Evolutionary conservation across 2,329 filamentous ascomycete species (phyloP).

Genomic region (Aspergillus fischeri): DNA sequence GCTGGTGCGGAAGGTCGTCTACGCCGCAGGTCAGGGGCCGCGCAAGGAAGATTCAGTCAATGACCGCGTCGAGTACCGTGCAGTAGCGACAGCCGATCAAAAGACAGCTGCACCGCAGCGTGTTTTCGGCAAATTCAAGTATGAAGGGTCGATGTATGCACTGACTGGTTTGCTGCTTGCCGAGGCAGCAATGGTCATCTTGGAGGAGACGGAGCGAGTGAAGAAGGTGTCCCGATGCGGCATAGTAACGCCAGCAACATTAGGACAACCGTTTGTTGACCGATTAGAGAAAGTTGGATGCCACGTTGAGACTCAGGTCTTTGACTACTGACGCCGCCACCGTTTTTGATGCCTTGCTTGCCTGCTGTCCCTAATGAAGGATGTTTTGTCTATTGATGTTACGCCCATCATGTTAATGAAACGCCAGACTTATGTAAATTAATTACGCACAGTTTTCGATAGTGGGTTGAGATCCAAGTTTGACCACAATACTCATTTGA

Average conservation of each 20-base stretch:
- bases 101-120: constrained; percentile 31
- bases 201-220: constrained; percentile 40
- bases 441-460: not conserved
- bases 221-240: constrained; percentile 42
- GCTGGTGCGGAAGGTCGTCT: constrained; percentile 45
- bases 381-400: not conserved
- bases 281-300: constrained; percentile 43
- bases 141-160: constrained; percentile 40
- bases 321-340: constrained; percentile 24
- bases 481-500: not conserved
- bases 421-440: not conserved
- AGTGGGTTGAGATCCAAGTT: not conserved
- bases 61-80: constrained; percentile 41
- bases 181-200: constrained; percentile 44
- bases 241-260: constrained; percentile 45
- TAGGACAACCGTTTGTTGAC: constrained; percentile 46
- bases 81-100: constrained; percentile 43
- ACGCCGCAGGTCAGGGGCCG: constrained; percentile 50
- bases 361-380: not conserved
- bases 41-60: constrained; percentile 38
- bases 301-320: constrained; percentile 36
- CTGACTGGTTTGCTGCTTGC: constrained; percentile 42
- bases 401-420: not conserved
- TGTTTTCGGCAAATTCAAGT: constrained; percentile 40
- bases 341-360: not conserved